These are phyloP conservation scores for Akanthomyces lecanii DNA, from an alignment of 2,329 filamentous ascomycete genomes.

Conservation along the genomic window DNA sequence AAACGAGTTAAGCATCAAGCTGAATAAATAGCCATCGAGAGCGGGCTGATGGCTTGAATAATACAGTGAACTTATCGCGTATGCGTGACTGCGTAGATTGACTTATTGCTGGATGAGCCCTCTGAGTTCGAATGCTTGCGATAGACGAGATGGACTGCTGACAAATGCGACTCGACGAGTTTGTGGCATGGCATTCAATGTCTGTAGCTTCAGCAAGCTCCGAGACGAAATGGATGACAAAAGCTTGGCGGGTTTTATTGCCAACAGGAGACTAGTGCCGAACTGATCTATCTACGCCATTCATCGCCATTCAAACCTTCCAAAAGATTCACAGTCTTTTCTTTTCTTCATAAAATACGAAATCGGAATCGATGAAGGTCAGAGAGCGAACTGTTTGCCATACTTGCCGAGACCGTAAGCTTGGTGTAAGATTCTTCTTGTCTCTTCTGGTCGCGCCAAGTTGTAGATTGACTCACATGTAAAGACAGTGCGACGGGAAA, in stretches of 20 bases:
- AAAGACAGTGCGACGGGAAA: slow-evolving; percentile 25
- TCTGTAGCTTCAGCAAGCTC: no score
- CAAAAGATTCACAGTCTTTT: background rate
- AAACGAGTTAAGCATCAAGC: no score
- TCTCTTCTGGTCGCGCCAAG: background rate
- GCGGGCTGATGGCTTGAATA: no score
- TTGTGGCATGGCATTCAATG: no score
- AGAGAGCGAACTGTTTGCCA: slow-evolving; percentile 24
- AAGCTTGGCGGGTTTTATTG: slow-evolving; percentile 18
- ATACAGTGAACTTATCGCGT: no score
- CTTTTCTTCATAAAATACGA: background rate
- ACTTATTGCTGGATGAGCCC: no score
- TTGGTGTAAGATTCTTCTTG: slow-evolving; percentile 21
- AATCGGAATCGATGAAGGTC: slow-evolving; percentile 22
- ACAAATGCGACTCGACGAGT: no score
- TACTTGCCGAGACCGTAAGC: slow-evolving; percentile 25
- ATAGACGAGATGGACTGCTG: no score
- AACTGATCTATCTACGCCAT: background rate
- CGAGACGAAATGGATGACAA: background rate
- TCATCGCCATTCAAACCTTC: no score
- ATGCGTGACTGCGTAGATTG: no score
- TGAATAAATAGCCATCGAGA: no score
- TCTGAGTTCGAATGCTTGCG: no score
- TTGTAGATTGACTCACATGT: background rate
- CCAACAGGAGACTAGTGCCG: slow-evolving; percentile 13